These are phyloP conservation scores for Talaromyces pinophilus DNA, from an alignment of 2,329 filamentous ascomycete species.

Conservation along the genomic window DNA sequence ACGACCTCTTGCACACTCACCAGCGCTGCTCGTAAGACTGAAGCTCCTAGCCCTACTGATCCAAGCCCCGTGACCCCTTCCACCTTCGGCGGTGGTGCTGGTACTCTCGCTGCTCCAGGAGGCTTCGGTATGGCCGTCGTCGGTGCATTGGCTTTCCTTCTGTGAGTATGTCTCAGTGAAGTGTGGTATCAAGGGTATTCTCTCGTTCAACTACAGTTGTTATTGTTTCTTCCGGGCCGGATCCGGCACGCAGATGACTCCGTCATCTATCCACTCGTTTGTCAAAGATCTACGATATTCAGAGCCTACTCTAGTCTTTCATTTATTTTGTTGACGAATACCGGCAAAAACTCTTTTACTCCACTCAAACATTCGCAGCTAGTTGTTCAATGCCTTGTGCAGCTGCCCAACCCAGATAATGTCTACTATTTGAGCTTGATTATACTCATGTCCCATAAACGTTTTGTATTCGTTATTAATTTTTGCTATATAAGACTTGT, in stretches of 20 bases:
- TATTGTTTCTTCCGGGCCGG: conserved; percentile 16
- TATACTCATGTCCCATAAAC: conserved; percentile 1
- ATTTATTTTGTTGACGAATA: background rate
- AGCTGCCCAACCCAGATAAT: background rate
- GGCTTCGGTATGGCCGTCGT: conserved; percentile 21
- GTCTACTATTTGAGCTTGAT: conserved; percentile 1
- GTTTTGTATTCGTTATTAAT: conserved; percentile 6
- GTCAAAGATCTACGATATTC: background rate
- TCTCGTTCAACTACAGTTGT: background rate
- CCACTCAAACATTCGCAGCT: background rate
- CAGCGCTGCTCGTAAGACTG: background rate
- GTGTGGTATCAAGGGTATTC: background rate
- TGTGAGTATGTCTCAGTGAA: conserved; percentile 12
- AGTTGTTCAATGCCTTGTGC: background rate
- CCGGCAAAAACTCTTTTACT: background rate
- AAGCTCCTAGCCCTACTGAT: background rate
- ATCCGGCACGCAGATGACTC: conserved; percentile 20
- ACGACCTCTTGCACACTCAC: background rate
- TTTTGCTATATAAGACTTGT: conserved; percentile 8
- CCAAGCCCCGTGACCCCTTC: conserved; percentile 5
- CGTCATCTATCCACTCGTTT: conserved; percentile 22
- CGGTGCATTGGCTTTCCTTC: conserved; percentile 23
- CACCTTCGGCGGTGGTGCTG: conserved; percentile 21
- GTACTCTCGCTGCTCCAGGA: conserved; percentile 4
- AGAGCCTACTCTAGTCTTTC: conserved; percentile 8